Conservation (phyloP, 306 rosid genomes). For the Vigna angularis region DNA sequence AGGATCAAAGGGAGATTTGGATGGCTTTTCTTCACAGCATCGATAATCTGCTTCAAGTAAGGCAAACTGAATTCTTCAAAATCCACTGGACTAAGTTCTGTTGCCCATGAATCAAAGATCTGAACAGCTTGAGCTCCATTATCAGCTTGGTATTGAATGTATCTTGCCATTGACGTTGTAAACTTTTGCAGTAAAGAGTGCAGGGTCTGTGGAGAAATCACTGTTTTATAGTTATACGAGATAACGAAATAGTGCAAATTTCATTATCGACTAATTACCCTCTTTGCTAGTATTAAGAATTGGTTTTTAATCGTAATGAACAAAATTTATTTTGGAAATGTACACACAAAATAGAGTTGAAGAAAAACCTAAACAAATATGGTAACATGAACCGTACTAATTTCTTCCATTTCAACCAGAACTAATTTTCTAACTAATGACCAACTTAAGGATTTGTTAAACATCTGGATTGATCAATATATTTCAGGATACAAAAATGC, state of each 20-base stretch:
- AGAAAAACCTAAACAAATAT: neutral
- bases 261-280: neutral
- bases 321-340: slow-evolving; percentile 6
- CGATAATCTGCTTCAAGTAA: slow-evolving; percentile 90
- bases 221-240: slow-evolving; percentile 22
- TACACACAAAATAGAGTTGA: neutral
- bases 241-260: slow-evolving; percentile 16
- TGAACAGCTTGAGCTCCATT: slow-evolving; percentile 98
- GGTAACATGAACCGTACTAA: neutral
- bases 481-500: slow-evolving; percentile 4
- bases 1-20: slow-evolving; percentile 90
- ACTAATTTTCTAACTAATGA: slow-evolving; percentile 13
- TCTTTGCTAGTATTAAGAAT: neutral
- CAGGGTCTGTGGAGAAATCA: slow-evolving; percentile 65
- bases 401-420: slow-evolving; percentile 12
- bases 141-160: slow-evolving; percentile 92
- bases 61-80: slow-evolving; percentile 97
- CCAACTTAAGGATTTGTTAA: neutral
- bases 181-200: slow-evolving; percentile 86
- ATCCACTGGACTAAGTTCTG: slow-evolving; percentile 91
- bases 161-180: slow-evolving; percentile 84
- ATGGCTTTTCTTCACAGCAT: slow-evolving; percentile 76
- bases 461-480: neutral
- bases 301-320: slow-evolving; percentile 17
- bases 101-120: slow-evolving; percentile 94